These are phyloP conservation scores for Prunella vulgaris DNA, from an alignment of 257 asterid species.

Conservation along the genomic window DNA sequence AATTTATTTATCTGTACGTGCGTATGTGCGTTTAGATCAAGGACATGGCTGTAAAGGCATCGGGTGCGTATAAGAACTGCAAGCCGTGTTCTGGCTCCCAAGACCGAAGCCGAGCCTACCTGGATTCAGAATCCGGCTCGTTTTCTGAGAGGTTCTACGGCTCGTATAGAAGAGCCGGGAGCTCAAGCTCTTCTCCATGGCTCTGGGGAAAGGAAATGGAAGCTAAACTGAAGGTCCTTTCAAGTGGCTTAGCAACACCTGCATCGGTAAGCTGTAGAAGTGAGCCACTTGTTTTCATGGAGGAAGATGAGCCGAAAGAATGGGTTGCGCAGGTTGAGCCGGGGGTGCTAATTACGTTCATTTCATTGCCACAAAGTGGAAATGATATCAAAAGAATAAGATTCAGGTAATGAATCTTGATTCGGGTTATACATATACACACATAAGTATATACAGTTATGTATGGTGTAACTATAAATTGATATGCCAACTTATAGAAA, in stretches of 20 bases:
- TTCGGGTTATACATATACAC: neutral
- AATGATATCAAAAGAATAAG: slow-evolving; percentile 87
- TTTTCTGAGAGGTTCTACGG: slow-evolving; percentile 57
- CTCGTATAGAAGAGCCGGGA: slow-evolving; percentile 61
- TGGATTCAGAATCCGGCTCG: slow-evolving; percentile 63
- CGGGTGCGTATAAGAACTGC: slow-evolving; percentile 84
- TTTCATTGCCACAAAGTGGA: slow-evolving; percentile 73
- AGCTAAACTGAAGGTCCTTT: slow-evolving; percentile 56
- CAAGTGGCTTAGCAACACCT: slow-evolving; percentile 88
- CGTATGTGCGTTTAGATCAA: slow-evolving; percentile 70
- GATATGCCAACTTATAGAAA: neutral
- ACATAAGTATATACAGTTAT: neutral
- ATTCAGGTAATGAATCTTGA: slow-evolving; percentile 53
- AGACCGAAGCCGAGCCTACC: slow-evolving; percentile 26
- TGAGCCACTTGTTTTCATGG: slow-evolving; percentile 63
- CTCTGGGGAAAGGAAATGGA: slow-evolving; percentile 63
- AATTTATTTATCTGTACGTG: neutral
- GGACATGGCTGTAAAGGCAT: slow-evolving; percentile 89
- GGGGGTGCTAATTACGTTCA: slow-evolving; percentile 80
- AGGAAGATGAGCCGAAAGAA: slow-evolving; percentile 77
- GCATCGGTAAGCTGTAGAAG: slow-evolving; percentile 78
- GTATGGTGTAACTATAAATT: neutral
- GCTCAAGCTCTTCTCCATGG: slow-evolving; percentile 50
- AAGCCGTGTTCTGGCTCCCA: slow-evolving; percentile 79
- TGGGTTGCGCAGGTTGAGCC: slow-evolving; percentile 99